These are phyloP conservation scores for Corchorus olitorius DNA, from an alignment of 345 rosid genomes.

Conservation along the genomic window DNA sequence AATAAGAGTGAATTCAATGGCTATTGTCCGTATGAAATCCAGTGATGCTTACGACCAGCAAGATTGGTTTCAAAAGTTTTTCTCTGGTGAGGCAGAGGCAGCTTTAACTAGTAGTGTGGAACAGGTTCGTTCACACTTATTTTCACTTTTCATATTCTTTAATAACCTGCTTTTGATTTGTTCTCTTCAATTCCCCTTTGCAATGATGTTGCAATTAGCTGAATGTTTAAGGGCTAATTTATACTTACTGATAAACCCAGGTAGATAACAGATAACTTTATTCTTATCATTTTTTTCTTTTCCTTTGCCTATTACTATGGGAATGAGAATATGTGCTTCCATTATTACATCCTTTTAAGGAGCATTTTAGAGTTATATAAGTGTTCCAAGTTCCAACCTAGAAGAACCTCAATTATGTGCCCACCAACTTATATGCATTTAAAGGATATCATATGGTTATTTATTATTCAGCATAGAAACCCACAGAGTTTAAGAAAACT, in stretches of 20 bases:
- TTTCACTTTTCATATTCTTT: neutral
- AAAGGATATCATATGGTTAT: neutral
- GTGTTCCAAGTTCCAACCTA: neutral
- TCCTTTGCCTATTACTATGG: neutral
- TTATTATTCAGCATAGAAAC: neutral
- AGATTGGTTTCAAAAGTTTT: slow-evolving; percentile 38
- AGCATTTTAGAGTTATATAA: neutral
- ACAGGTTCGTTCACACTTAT: slow-evolving; percentile 51
- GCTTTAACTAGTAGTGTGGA: slow-evolving; percentile 57
- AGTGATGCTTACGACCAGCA: slow-evolving; percentile 32
- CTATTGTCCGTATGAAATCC: slow-evolving; percentile 70
- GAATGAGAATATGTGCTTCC: neutral
- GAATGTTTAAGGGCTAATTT: slow-evolving; percentile 1
- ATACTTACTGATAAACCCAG: neutral
- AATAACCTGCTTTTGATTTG: neutral
- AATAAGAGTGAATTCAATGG: slow-evolving; percentile 80
- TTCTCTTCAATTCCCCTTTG: neutral
- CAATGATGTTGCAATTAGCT: slow-evolving; percentile 1
- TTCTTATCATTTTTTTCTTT: neutral
- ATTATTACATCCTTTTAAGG: neutral
- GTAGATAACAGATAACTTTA: neutral
- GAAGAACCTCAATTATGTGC: neutral
- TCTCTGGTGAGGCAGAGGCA: slow-evolving; percentile 33
- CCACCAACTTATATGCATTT: neutral
- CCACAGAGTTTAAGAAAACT: neutral